Percentiles rank a stretch among this genome's conserved stretches.
Evolutionary conservation across 2,329 filamentous ascomycete species (phyloP).

Genomic region (Epichloe scottii): DNA sequence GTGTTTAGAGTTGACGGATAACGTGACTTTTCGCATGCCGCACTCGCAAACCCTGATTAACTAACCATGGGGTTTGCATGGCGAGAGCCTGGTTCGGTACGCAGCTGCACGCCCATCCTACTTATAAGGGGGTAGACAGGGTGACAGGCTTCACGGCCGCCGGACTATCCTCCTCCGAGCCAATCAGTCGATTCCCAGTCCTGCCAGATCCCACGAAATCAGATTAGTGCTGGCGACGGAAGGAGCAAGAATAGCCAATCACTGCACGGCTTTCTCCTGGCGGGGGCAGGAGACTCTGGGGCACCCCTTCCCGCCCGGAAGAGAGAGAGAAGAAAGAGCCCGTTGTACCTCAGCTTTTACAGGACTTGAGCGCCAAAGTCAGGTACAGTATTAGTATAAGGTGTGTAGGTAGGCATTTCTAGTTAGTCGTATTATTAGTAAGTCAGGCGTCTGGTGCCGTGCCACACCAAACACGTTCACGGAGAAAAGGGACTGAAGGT

Average conservation of each 20-base stretch:
- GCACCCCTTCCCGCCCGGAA: neutral
- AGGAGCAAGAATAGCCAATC: neutral
- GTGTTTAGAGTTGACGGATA: neutral
- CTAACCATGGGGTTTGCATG: no score
- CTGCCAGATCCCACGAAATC: neutral
- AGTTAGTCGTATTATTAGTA: no score
- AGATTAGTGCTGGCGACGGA: neutral
- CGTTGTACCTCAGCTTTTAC: neutral
- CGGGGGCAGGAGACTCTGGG: neutral
- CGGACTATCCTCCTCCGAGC: neutral
- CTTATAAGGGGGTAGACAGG: no score
- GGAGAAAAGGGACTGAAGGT: no score
- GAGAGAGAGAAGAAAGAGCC: neutral
- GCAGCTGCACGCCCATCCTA: no score
- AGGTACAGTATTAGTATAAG: no score
- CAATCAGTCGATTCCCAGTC: neutral
- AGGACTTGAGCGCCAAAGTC: neutral
- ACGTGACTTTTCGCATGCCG: neutral
- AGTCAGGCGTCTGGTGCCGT: no score
- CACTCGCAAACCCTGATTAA: neutral
- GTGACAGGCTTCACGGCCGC: neutral
- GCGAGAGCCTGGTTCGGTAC: no score
- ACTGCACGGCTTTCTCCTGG: neutral
- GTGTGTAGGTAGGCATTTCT: no score
- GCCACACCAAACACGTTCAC: no score